Evolutionary conservation across 345 rosid genomes (phyloP), one percentile per base, ranked within the genome.

Genomic region (Capsella bursapastoris): DNA sequence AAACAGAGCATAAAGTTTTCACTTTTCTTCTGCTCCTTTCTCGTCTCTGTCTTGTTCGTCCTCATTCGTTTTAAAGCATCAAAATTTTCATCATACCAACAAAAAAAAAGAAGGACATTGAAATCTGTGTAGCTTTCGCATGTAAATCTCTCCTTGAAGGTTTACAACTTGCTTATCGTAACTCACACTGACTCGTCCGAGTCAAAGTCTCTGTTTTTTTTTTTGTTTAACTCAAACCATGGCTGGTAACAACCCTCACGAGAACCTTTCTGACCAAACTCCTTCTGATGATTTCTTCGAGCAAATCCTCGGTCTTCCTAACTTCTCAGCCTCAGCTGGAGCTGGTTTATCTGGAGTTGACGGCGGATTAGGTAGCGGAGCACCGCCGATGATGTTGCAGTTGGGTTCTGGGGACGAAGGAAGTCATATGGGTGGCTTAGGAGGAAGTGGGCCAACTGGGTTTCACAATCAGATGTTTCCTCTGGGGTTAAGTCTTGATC

Each of bases 271-370:
- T 4, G 78, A 73, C 74, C 78, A 61, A 78, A 45, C 88, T 28
- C 80, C 94, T 3, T 18, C 84, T 28, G 99, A 96, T 73, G 98
- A 96, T 80, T 96, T 96, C 86, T 82, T 96, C 57, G 97, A 89
- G 76, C 98, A 90, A 82, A 87, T 96, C 56, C 93, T 96, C 38
- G 86, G 95, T 55, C 80, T 90, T 47, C 92, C 84, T 15, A 86
- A 77, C 85, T 95, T 88, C 76, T 71, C 81, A 11, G 82, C 83
- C 29, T 78, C 92, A 27, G 55, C 91, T 2, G 96, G 84, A 12
- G 64, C 86, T 1, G 86, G 91, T 48, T 72, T 91, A 37, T 70
- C 86, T 3, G 87, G 82, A 10, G 72, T 78, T 29, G 89, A 88
- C 59, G 83, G 80, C 1, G 85, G 82, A 40, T 63, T 86, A 67